Evolutionary conservation across 1,284 basidiomycete species (phyloP).

Genomic region (Marasmius oreades): DNA sequence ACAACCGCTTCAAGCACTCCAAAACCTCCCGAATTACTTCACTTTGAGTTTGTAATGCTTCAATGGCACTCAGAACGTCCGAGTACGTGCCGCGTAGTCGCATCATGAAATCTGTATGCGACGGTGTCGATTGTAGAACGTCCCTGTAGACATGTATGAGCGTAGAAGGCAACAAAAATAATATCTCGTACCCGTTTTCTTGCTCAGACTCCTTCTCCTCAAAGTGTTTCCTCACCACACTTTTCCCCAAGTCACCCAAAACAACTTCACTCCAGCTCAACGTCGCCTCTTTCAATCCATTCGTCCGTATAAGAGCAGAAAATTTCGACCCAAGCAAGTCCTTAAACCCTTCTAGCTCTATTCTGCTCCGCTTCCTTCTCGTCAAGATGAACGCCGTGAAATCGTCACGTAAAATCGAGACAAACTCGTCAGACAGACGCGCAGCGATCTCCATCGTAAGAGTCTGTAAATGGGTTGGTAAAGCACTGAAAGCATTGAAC

Average conservation of each 20-base stretch:
- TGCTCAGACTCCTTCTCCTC: not conserved
- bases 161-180: not conserved
- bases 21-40: constrained; percentile 60
- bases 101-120: constrained; percentile 66
- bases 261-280: constrained; percentile 78
- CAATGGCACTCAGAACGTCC: constrained; percentile 67
- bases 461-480: constrained; percentile 65
- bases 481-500: constrained; percentile 63
- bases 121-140: constrained; percentile 33
- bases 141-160: too few relatives aligned
- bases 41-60: constrained; percentile 68
- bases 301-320: constrained; percentile 73
- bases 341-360: constrained; percentile 36
- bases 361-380: constrained; percentile 18
- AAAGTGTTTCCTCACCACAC: not conserved
- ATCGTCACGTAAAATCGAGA: constrained; percentile 67
- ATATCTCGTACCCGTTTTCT: too few relatives aligned
- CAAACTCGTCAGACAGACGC: constrained; percentile 77
- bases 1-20: constrained; percentile 33
- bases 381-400: constrained; percentile 48
- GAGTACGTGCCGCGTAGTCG: constrained; percentile 64
- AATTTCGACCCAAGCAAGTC: constrained; percentile 71
- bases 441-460: constrained; percentile 72
- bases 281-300: constrained; percentile 67
- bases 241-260: constrained; percentile 51